These are phyloP conservation scores for Lentinula sp. DNA, from an alignment of 768 basidiomycete genomes.

Conservation along the genomic window DNA sequence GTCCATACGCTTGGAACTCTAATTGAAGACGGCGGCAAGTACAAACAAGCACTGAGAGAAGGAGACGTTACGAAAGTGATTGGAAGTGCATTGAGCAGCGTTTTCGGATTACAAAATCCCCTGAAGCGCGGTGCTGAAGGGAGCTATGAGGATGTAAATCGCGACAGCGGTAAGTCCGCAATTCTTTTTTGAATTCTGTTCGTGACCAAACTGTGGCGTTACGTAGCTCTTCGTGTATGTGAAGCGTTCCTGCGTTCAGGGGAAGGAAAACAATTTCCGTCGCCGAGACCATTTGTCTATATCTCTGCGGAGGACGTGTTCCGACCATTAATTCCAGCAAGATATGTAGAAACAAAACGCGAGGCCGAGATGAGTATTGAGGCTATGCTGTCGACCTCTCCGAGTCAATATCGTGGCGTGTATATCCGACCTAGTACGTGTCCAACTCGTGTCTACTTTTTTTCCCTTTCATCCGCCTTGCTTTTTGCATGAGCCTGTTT, in stretches of 20 bases:
- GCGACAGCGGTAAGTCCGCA: slow-evolving; percentile 72
- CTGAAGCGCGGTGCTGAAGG: slow-evolving; percentile 33
- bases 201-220: slow-evolving; percentile 3
- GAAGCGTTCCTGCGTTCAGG: slow-evolving; percentile 60
- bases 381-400: slow-evolving; percentile 32
- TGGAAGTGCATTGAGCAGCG: slow-evolving; percentile 37
- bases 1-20: slow-evolving; percentile 94
- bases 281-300: slow-evolving; percentile 77
- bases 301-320: slow-evolving; percentile 94
- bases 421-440: slow-evolving; percentile 86
- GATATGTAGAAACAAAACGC: slow-evolving; percentile 93
- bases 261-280: slow-evolving; percentile 18
- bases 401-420: slow-evolving; percentile 55
- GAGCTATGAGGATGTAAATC: slow-evolving; percentile 79
- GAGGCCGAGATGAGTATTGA: slow-evolving; percentile 76
- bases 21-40: slow-evolving; percentile 64
- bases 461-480: not conserved
- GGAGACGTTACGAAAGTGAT: slow-evolving; percentile 50
- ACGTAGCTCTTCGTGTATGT: slow-evolving; percentile 65
- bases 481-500: not conserved
- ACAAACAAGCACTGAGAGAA: slow-evolving; percentile 68
- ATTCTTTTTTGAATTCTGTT: slow-evolving; percentile 3
- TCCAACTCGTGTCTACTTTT: slow-evolving; percentile 6
- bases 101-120: slow-evolving; percentile 46
- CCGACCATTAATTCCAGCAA: slow-evolving; percentile 75